Conservation (phyloP, 257 asterid genomes). For the Handroanthus guayacan region DNA sequence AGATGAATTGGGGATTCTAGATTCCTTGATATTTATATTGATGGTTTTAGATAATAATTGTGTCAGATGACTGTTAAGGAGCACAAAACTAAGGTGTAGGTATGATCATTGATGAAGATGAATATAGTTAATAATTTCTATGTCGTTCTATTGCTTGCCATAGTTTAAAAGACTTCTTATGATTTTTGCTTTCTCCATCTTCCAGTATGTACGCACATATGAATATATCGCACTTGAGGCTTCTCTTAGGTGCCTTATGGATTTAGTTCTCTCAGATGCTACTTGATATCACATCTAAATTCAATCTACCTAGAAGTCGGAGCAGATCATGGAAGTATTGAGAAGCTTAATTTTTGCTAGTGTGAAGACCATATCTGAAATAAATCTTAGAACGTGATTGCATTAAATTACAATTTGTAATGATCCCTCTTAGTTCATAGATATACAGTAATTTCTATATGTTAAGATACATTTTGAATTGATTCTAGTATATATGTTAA, state of each 20-base stretch:
- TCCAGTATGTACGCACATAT: background rate
- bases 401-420: no score
- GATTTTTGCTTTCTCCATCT: background rate
- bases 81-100: background rate
- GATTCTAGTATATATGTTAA: no score
- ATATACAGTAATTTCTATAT: no score
- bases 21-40: background rate
- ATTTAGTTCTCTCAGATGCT: no score
- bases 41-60: background rate
- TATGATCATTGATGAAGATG: background rate
- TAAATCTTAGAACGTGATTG: no score
- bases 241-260: background rate
- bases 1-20: background rate
- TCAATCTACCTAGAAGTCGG: no score
- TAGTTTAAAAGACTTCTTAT: background rate
- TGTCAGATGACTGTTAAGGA: background rate
- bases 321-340: no score
- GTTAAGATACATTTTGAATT: no score
- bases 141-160: background rate
- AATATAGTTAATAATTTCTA: background rate
- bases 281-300: no score
- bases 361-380: no score
- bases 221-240: background rate
- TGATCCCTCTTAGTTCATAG: no score
- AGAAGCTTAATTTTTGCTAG: no score